A percentile compares a stretch with the other conserved stretches of the same genome.
These are phyloP conservation scores for Plasmodium sp. DNA, from an alignment of 169 alveolate genomes.

Conservation along the genomic window DNA sequence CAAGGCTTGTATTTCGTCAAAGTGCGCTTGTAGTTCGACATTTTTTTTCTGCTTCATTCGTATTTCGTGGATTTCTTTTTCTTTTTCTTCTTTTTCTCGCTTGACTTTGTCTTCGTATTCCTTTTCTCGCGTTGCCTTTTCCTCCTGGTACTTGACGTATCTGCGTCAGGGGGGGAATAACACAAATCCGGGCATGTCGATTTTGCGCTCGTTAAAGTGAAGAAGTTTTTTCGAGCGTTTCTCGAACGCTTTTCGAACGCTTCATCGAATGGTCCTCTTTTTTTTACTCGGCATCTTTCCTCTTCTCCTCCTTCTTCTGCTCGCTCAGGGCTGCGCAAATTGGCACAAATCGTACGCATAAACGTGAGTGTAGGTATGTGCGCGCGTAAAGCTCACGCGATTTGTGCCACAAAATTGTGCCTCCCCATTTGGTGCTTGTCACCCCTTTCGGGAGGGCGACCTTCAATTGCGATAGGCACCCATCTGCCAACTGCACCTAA, in stretches of 20 bases:
- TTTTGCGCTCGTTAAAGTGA: background rate
- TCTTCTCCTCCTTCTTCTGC: slow-evolving; percentile 38
- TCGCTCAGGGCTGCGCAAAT: slow-evolving; percentile 10
- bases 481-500: background rate
- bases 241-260: background rate
- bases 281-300: slow-evolving; percentile 37
- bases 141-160: slow-evolving; percentile 32
- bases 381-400: background rate
- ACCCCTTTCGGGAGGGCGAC: background rate
- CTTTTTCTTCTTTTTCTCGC: slow-evolving; percentile 60
- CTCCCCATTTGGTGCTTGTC: background rate
- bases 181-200: background rate
- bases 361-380: background rate
- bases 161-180: background rate
- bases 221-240: background rate
- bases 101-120: slow-evolving; percentile 61
- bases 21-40: slow-evolving; percentile 53
- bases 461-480: background rate
- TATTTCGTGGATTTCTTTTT: slow-evolving; percentile 60
- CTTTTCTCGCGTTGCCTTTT: slow-evolving; percentile 46
- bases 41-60: slow-evolving; percentile 70
- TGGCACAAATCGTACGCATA: background rate
- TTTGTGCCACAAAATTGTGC: background rate
- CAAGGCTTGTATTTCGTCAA: slow-evolving; percentile 65
- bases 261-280: background rate